Percentiles rank a stretch among this genome's conserved stretches.
phyloP scores from a whole-genome alignment of 2,329 filamentous ascomycete species.

The Fusarium vanettenii region DNA sequence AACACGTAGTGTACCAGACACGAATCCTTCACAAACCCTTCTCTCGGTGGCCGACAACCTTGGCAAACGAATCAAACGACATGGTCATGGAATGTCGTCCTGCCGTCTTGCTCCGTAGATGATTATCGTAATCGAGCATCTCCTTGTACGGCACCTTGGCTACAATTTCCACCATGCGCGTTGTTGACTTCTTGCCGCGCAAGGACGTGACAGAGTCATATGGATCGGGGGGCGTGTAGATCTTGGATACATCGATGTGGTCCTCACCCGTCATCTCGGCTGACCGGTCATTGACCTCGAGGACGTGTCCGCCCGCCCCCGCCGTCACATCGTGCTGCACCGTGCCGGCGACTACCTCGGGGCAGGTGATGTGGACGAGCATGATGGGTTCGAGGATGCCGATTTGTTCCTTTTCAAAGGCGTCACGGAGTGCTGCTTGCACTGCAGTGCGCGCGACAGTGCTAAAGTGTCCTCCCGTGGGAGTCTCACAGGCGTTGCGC shows the following conservation, averaged over 20 bases:
- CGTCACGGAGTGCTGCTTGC: conserved; percentile 73
- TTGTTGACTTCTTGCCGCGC: conserved; percentile 61
- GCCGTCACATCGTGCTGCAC: conserved; percentile 86
- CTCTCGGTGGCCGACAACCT: conserved; percentile 65
- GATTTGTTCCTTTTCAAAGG: conserved; percentile 65
- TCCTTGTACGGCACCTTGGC: conserved; percentile 94
- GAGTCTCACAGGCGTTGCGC: conserved; percentile 65
- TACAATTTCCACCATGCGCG: conserved; percentile 73
- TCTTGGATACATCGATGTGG: conserved; percentile 74
- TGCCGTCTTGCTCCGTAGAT: conserved; percentile 87
- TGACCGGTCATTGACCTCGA: conserved; percentile 73
- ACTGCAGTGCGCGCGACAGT: conserved; percentile 72
- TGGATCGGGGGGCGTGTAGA: conserved; percentile 91
- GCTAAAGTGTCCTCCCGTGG: conserved; percentile 76
- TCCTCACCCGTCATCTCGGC: conserved; percentile 51
- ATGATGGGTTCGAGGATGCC: conserved; percentile 93
- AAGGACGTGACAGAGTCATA: conserved; percentile 73
- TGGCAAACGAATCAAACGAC: conserved; percentile 68
- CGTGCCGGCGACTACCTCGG: conserved; percentile 81
- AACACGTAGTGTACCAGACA: not conserved
- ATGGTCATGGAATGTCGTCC: conserved; percentile 75
- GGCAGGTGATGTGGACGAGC: conserved; percentile 86
- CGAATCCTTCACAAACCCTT: conserved; percentile 53
- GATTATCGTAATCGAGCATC: conserved; percentile 94
- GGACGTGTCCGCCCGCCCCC: conserved; percentile 76